Percentiles rank a stretch among this genome's conserved stretches.
Evolutionary conservation across 2,329 filamentous ascomycete species (phyloP).

Genomic region (Diplodia sapinea): DNA sequence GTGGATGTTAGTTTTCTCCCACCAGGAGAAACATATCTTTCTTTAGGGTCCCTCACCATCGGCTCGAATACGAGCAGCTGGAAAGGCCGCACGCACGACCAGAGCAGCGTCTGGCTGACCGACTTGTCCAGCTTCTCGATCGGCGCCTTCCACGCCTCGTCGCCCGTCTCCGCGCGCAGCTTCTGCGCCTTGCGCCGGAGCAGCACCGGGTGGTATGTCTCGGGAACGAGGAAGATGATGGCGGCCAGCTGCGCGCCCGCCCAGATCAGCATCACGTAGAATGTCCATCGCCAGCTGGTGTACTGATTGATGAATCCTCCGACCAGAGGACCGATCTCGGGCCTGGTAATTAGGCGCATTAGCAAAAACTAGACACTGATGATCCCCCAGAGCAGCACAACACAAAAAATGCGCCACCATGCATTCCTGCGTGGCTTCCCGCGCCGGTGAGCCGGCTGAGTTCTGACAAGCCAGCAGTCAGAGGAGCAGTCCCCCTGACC

Average conservation of each 20-base stretch:
- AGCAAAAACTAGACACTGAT: constrained; percentile 14
- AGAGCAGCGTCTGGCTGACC: constrained; percentile 60
- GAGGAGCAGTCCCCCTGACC: constrained; percentile 7
- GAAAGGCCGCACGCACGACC: constrained; percentile 69
- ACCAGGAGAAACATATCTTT: constrained; percentile 18
- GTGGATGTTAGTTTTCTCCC: constrained; percentile 38
- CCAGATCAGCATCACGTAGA: constrained; percentile 87
- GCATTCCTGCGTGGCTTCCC: constrained; percentile 20
- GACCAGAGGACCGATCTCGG: constrained; percentile 63
- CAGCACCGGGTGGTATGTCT: constrained; percentile 80
- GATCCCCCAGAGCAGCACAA: no score
- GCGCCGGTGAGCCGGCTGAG: constrained; percentile 25
- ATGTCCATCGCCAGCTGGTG: constrained; percentile 63
- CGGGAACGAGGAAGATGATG: constrained; percentile 77
- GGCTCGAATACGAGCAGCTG: constrained; percentile 80
- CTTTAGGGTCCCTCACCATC: constrained; percentile 62
- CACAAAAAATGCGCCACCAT: constrained; percentile 14
- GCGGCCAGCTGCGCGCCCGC: constrained; percentile 64
- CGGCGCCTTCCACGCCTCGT: constrained; percentile 75
- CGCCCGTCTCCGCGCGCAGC: constrained; percentile 76
- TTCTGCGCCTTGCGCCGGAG: constrained; percentile 73
- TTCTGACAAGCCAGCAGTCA: constrained; percentile 12
- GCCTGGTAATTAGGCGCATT: constrained; percentile 48
- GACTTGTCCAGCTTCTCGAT: constrained; percentile 76
- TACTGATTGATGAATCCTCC: constrained; percentile 85